These are phyloP conservation scores for Curvularia verruculosa DNA, from an alignment of 2,329 filamentous ascomycete genomes.

Conservation along the genomic window DNA sequence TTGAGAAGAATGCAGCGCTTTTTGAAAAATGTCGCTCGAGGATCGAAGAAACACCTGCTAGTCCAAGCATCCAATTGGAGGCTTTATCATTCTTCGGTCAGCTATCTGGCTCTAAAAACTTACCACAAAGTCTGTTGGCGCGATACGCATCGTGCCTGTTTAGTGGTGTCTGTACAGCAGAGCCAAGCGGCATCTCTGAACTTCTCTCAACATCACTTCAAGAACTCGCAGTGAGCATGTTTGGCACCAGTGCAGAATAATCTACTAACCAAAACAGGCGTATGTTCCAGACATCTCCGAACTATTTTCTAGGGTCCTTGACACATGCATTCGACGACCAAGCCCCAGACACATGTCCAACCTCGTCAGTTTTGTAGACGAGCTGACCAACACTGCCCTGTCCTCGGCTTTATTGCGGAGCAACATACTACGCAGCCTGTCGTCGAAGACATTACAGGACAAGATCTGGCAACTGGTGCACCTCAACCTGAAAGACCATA, in stretches of 20 bases:
- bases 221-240: slow-evolving; percentile 35
- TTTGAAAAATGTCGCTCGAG: slow-evolving; percentile 40
- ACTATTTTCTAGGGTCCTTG: slow-evolving; percentile 25
- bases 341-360: slow-evolving; percentile 16
- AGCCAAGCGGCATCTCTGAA: slow-evolving; percentile 23
- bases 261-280: slow-evolving; percentile 22
- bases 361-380: slow-evolving; percentile 23
- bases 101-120: slow-evolving; percentile 26
- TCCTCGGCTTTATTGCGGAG: slow-evolving; percentile 23
- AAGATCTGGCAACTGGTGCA: slow-evolving; percentile 29
- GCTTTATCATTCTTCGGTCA: slow-evolving; percentile 38
- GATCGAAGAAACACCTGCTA: slow-evolving; percentile 27
- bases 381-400: slow-evolving; percentile 21
- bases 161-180: slow-evolving; percentile 10
- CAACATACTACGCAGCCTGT: slow-evolving; percentile 34
- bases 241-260: background rate
- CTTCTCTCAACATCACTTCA: slow-evolving; percentile 34
- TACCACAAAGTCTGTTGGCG: slow-evolving; percentile 27
- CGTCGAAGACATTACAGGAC: slow-evolving; percentile 31
- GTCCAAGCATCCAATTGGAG: slow-evolving; percentile 37
- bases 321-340: slow-evolving; percentile 16
- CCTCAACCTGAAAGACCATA: background rate
- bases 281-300: slow-evolving; percentile 26
- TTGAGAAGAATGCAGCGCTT: slow-evolving; percentile 22
- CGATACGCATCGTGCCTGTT: slow-evolving; percentile 32